Base-by-base conservation (phyloP, 1,284 basidiomycete species). In the Fistulina hepatica region DNA sequence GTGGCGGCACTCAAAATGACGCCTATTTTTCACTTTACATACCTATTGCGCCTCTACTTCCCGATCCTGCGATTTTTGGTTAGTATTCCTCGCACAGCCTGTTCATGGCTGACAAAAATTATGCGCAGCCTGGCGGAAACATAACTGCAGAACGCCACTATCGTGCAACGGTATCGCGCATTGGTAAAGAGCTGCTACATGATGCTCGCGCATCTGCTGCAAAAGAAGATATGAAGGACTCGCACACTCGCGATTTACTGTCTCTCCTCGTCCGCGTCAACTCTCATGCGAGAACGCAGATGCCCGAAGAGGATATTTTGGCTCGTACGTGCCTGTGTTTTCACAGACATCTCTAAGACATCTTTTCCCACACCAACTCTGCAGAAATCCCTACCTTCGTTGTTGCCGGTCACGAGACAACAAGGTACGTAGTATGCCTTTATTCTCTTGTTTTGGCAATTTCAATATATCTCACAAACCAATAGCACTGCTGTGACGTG, bases 261-360 rank as follows among this genome's bases (percentile, higher is more conserved):
- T 69, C 65, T 6, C 52, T 76, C 13, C 53, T 80, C n/a, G 67
- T 84, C 32, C 64, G 66, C 32, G 75, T 80, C 5, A 85, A 84
- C 49, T n/a, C n/a, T n/a, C n/a, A n/a, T n/a, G n/a, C 24, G n/a
- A 6, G n/a, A 30, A 13, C n/a, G 17, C 6, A 6, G n/a, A 30
- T 12, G 15, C 28, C 3, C 3, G 15, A 5, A 19, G 28, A 13
- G n/a, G 28, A 31, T 31, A 31, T 31, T 8, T 19, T 8, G 9
- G 28, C 28, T 15, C 28, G 28, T 31, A 15, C 3, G 28, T n/a
- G n/a, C n/a, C n/a, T n/a, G n/a, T n/a, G 24, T 25, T 25, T 25
- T n/a, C 28, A 11, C 28, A 16, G 15, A 12, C 6, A 7, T 6
- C 7, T 16, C 6, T n/a, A 12, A n/a, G 27, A n/a, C 27, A 16